A percentile compares a stretch with the other conserved stretches of the same genome.
phyloP scores from a whole-genome alignment of 2,329 filamentous ascomycete genomes.

The Ceratocystis ficicola region DNA sequence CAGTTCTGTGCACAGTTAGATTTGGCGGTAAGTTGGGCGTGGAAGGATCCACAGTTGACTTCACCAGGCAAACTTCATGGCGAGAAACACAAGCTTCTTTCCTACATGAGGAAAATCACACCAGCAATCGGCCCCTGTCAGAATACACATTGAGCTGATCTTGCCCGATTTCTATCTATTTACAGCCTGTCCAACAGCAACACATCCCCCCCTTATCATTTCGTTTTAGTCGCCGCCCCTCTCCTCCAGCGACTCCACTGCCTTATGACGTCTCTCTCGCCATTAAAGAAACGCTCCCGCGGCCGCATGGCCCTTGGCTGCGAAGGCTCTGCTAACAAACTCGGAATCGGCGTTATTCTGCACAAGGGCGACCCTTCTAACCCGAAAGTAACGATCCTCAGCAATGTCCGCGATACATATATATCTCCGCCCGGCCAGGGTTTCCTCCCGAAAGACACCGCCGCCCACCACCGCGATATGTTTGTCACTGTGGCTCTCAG shows the following conservation, averaged over 20 bases:
- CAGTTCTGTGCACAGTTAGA: background rate
- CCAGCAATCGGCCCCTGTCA: too few relatives aligned
- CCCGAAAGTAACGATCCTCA: constrained; percentile 53
- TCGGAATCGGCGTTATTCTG: constrained; percentile 82
- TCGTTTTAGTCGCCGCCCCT: background rate
- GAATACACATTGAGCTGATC: too few relatives aligned
- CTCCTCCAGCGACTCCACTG: background rate
- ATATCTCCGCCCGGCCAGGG: constrained; percentile 82
- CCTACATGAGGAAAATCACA: background rate
- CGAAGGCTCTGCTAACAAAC: constrained; percentile 96
- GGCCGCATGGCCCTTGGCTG: constrained; percentile 46
- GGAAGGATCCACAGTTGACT: constrained; percentile 18
- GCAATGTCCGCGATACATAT: constrained; percentile 92
- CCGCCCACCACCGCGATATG: constrained; percentile 77
- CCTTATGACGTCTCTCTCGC: constrained; percentile 22
- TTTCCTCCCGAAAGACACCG: constrained; percentile 93
- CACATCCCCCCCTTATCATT: background rate
- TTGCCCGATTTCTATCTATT: too few relatives aligned
- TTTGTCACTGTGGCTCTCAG: constrained; percentile 70
- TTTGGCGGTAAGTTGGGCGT: background rate
- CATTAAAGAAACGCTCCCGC: constrained; percentile 23
- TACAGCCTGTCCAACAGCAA: too few relatives aligned
- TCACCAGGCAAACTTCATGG: background rate
- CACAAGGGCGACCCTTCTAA: constrained; percentile 49
- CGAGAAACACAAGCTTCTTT: background rate